A percentile compares a stretch with the other conserved stretches of the same genome.
phyloP scores from a whole-genome alignment of 768 basidiomycete genomes.

The Mycena pura region DNA sequence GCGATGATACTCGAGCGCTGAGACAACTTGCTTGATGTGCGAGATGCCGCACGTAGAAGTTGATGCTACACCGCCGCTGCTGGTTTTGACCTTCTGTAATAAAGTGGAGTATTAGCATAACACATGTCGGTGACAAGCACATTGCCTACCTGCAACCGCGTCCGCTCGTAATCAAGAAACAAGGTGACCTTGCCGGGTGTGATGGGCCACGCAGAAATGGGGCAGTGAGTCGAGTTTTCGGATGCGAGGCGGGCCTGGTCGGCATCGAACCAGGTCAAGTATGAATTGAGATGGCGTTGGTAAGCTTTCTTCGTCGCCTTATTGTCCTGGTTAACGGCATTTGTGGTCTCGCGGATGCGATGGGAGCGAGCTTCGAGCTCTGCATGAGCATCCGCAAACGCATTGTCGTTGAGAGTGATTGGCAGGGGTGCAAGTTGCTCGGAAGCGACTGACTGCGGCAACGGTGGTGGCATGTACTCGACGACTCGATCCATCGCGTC shows the following conservation, averaged over 20 bases:
- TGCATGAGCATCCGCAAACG: too few species aligned
- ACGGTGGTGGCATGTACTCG: background rate
- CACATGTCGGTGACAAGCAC: too few species aligned
- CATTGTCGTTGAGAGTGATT: background rate
- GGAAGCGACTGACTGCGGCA: background rate
- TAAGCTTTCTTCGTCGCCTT: background rate
- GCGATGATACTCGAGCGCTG: slow-evolving; percentile 10
- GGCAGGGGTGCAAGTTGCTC: background rate
- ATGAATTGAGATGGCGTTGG: background rate
- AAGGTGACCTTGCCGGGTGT: slow-evolving; percentile 7
- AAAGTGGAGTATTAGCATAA: background rate
- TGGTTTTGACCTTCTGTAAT: background rate
- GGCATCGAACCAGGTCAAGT: background rate
- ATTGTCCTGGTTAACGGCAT: background rate
- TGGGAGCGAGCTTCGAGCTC: background rate
- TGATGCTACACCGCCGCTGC: background rate
- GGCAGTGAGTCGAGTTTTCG: background rate
- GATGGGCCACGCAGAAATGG: slow-evolving; percentile 3
- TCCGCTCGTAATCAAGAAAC: slow-evolving; percentile 1
- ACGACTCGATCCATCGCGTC: slow-evolving; percentile 6
- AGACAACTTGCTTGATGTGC: slow-evolving; percentile 14
- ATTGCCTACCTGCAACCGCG: slow-evolving; percentile 7
- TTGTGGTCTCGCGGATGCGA: background rate
- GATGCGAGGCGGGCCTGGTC: background rate
- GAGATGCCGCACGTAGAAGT: slow-evolving; percentile 1